These are phyloP conservation scores for Sesbania bispinosa DNA, from an alignment of 306 rosid genomes.

Conservation along the genomic window DNA sequence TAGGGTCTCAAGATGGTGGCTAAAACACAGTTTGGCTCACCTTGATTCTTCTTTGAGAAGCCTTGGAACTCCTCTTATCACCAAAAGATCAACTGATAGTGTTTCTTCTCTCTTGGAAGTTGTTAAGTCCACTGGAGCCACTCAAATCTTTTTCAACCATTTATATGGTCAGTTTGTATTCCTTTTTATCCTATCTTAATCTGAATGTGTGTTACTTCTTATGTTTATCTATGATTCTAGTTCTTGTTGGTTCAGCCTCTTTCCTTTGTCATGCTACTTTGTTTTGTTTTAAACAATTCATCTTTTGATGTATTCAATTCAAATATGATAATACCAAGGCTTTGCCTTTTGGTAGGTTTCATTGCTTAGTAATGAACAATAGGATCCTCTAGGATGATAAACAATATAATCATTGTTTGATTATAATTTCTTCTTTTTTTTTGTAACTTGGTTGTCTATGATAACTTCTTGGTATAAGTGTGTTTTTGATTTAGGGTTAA, in stretches of 20 bases:
- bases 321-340: constrained; percentile 2
- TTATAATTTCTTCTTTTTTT: neutral
- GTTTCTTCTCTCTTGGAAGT: constrained; percentile 84
- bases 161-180: constrained; percentile 76
- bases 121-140: constrained; percentile 78
- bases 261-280: neutral
- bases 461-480: too few relatives aligned
- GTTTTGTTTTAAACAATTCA: neutral
- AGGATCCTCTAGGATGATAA: too few relatives aligned
- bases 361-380: neutral
- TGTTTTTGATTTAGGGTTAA: too few relatives aligned
- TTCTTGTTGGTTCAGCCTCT: neutral
- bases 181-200: neutral
- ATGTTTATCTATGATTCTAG: neutral
- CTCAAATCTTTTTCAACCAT: constrained; percentile 91
- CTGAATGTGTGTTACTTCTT: neutral
- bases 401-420: neutral
- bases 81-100: constrained; percentile 73
- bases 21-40: constrained; percentile 78
- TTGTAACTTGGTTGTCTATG: too few relatives aligned
- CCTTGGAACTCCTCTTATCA: constrained; percentile 75
- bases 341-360: constrained; percentile 5
- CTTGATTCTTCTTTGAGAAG: constrained; percentile 81
- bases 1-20: constrained; percentile 98
- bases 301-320: neutral